Percentiles rank a stretch among this genome's conserved stretches.
Evolutionary conservation across 805 yeast genomes (phyloP).

Genomic region (Nakazawaea ernobii): DNA sequence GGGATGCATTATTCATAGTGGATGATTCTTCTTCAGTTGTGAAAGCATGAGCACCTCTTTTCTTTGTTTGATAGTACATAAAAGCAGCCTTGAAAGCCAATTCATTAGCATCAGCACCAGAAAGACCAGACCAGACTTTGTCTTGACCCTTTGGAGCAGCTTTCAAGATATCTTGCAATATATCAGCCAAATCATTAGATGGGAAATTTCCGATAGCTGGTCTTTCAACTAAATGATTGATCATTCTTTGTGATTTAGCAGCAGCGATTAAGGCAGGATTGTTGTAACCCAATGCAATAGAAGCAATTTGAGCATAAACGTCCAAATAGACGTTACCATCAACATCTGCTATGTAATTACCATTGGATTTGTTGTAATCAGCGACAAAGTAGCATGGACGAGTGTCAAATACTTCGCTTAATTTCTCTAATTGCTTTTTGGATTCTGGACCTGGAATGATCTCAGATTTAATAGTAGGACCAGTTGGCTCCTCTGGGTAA

Average conservation of each 20-base stretch:
- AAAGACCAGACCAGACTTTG: constrained; percentile 58
- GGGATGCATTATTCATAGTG: constrained; percentile 44
- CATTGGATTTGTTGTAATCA: constrained; percentile 56
- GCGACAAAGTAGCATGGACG: constrained; percentile 60
- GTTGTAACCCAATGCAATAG: constrained; percentile 67
- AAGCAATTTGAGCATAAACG: constrained; percentile 68
- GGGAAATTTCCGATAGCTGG: constrained; percentile 68
- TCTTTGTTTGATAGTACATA: constrained; percentile 53
- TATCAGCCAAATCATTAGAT: constrained; percentile 43
- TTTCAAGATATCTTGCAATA: constrained; percentile 45
- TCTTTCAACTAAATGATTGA: constrained; percentile 58
- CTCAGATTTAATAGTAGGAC: constrained; percentile 36
- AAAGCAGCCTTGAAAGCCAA: constrained; percentile 68
- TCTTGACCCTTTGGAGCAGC: constrained; percentile 62
- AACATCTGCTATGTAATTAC: constrained; percentile 62
- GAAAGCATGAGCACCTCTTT: constrained; percentile 42
- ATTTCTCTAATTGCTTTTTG: constrained; percentile 28
- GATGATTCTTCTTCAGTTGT: constrained; percentile 38
- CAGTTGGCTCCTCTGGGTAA: constrained; percentile 44
- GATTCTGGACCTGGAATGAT: constrained; percentile 44
- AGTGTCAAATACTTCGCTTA: constrained; percentile 49
- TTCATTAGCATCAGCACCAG: constrained; percentile 69
- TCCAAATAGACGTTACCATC: constrained; percentile 60
- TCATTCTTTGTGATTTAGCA: constrained; percentile 58
- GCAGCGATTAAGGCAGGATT: constrained; percentile 56